phyloP scores from a whole-genome alignment of 306 rosid genomes.

The Fagus sylvatica region DNA sequence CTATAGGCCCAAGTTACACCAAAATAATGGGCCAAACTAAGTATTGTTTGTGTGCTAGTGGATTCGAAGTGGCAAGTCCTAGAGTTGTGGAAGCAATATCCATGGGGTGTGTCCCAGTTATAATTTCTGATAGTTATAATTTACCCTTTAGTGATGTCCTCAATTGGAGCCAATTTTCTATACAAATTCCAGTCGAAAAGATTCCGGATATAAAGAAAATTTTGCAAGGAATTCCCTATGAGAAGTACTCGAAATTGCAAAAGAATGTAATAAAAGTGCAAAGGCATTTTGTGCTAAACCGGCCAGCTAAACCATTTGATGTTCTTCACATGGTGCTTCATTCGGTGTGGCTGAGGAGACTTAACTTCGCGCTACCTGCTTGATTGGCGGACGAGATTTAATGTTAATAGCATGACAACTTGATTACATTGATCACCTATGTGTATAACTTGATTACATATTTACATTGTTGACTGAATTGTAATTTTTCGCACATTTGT shows the following conservation, averaged over 20 bases:
- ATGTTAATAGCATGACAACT: neutral
- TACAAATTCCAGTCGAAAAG: slow-evolving; percentile 45
- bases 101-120: slow-evolving; percentile 73
- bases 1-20: slow-evolving; percentile 50
- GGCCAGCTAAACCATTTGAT: slow-evolving; percentile 71
- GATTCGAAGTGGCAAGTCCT: slow-evolving; percentile 82
- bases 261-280: slow-evolving; percentile 40
- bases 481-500: neutral
- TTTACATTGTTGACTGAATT: neutral
- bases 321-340: slow-evolving; percentile 73
- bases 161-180: slow-evolving; percentile 64
- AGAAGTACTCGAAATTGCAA: slow-evolving; percentile 46
- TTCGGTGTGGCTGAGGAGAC: slow-evolving; percentile 71
- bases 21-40: slow-evolving; percentile 55
- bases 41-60: slow-evolving; percentile 87
- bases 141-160: slow-evolving; percentile 82
- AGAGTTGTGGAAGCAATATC: slow-evolving; percentile 72
- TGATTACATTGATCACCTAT: neutral
- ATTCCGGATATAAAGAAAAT: slow-evolving; percentile 59
- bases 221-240: slow-evolving; percentile 39
- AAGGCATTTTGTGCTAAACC: slow-evolving; percentile 63
- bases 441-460: neutral
- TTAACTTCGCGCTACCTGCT: slow-evolving; percentile 31
- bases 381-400: neutral
- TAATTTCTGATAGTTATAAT: slow-evolving; percentile 52